A percentile compares a stretch with the other conserved stretches of the same genome.
phyloP scores from a whole-genome alignment of 2,329 filamentous ascomycete genomes.

The Penicillium sp. region DNA sequence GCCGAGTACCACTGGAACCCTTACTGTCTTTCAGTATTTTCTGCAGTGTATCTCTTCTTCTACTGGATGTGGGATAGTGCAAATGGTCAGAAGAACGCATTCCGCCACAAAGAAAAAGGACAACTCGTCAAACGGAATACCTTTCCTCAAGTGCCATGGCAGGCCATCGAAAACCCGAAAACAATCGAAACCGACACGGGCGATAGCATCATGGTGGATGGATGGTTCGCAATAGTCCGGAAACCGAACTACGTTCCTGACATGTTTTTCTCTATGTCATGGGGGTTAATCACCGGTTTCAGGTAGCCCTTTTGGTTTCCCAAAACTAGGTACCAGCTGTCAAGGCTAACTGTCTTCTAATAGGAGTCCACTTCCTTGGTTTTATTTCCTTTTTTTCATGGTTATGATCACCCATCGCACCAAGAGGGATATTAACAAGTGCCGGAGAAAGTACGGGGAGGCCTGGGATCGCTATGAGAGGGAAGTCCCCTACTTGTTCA shows the following conservation, averaged over 20 bases:
- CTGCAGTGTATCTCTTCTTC: slow-evolving; percentile 70
- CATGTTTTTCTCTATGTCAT: slow-evolving; percentile 72
- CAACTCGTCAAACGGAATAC: slow-evolving; percentile 68
- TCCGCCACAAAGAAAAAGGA: slow-evolving; percentile 76
- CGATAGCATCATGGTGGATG: slow-evolving; percentile 76
- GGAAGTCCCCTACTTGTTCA: slow-evolving; percentile 78
- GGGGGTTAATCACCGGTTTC: slow-evolving; percentile 79
- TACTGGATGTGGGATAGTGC: slow-evolving; percentile 92
- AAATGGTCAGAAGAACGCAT: slow-evolving; percentile 91
- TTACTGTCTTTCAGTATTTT: slow-evolving; percentile 63
- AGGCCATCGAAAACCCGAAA: slow-evolving; percentile 76
- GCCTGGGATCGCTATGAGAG: slow-evolving; percentile 79
- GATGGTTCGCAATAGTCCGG: slow-evolving; percentile 78
- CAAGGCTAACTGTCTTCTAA: neutral
- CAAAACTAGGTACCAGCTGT: too few species aligned
- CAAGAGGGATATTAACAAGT: slow-evolving; percentile 71
- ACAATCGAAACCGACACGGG: slow-evolving; percentile 71
- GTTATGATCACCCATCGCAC: slow-evolving; percentile 79
- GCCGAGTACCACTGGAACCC: slow-evolving; percentile 74
- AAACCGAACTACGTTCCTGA: slow-evolving; percentile 83
- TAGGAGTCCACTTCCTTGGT: slow-evolving; percentile 78
- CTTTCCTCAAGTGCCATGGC: slow-evolving; percentile 87
- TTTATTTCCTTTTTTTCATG: slow-evolving; percentile 78
- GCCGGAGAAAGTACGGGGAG: slow-evolving; percentile 74
- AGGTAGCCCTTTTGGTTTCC: slow-evolving; percentile 26